These are phyloP conservation scores for Xylariaceae sp. DNA, from an alignment of 2,329 filamentous ascomycete species.

Conservation along the genomic window DNA sequence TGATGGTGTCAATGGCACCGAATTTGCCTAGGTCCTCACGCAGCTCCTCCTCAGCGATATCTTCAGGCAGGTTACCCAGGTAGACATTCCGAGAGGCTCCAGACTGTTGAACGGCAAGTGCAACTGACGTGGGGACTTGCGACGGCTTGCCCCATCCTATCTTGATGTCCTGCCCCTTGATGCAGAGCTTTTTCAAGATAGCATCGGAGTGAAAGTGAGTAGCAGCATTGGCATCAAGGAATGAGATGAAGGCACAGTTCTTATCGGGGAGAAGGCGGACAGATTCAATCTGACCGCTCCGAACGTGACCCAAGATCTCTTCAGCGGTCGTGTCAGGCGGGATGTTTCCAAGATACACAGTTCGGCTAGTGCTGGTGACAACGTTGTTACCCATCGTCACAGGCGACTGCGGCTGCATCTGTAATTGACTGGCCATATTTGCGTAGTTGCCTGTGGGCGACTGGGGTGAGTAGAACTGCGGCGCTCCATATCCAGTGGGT, in stretches of 20 bases:
- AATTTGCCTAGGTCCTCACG: conserved; percentile 96
- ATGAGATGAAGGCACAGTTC: conserved; percentile 99
- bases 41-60: conserved; percentile 85
- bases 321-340: conserved; percentile 96
- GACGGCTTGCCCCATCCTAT: conserved; percentile 99
- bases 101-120: conserved; percentile 95
- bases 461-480: conserved; percentile 80
- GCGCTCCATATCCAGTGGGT: conserved; percentile 76
- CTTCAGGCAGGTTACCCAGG: conserved; percentile 87
- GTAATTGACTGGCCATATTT: conserved; percentile 58
- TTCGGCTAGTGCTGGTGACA: conserved; percentile 87
- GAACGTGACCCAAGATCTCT: conserved; percentile 92
- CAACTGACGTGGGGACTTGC: conserved; percentile 94
- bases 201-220: conserved; percentile 99
- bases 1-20: conserved; percentile 93
- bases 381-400: conserved; percentile 76
- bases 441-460: conserved; percentile 79
- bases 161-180: conserved; percentile 99
- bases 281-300: conserved; percentile 98
- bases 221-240: conserved; percentile 93
- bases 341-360: conserved; percentile 96
- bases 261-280: conserved; percentile 94
- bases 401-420: conserved; percentile 66
- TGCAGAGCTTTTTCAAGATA: conserved; percentile 98
- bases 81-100: conserved; percentile 97